Evolutionary conservation across 768 basidiomycete species (phyloP).

Genomic region (Rhodotorula kratochvilovae): DNA sequence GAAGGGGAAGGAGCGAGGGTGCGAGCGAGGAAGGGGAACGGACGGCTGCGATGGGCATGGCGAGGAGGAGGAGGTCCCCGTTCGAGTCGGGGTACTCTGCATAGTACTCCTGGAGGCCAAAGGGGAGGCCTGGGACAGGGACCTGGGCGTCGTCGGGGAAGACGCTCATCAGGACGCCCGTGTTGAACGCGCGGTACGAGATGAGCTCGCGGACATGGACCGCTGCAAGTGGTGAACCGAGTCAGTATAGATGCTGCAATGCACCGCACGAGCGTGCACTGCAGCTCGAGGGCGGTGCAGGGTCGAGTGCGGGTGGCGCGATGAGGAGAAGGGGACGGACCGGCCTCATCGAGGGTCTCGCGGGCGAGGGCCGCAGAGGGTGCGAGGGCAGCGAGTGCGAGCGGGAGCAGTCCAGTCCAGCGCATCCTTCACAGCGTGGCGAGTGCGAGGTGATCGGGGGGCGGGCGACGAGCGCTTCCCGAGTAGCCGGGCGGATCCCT

Average conservation of each 20-base stretch:
- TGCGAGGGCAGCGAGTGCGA: not conserved
- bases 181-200: conserved; percentile 18
- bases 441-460: not conserved
- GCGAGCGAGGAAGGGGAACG: conserved; percentile 5
- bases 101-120: conserved; percentile 40
- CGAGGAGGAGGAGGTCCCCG: conserved; percentile 37
- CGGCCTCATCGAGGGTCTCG: conserved; percentile 35
- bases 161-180: conserved; percentile 29
- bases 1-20: not conserved
- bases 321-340: conserved; percentile 8
- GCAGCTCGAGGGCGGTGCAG: not conserved
- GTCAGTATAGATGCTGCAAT: too few species aligned
- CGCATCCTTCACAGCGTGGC: not conserved
- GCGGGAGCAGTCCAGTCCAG: not conserved
- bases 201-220: conserved; percentile 38
- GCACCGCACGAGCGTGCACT: too few species aligned
- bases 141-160: conserved; percentile 9
- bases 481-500: not conserved
- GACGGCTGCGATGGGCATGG: conserved; percentile 35
- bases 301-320: not conserved
- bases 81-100: conserved; percentile 36
- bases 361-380: not conserved
- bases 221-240: not conserved
- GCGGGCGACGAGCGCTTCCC: too few species aligned
- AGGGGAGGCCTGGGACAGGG: conserved; percentile 19